Conservation (phyloP, 23 red algal species). For the Cyanidium caldarium region DNA sequence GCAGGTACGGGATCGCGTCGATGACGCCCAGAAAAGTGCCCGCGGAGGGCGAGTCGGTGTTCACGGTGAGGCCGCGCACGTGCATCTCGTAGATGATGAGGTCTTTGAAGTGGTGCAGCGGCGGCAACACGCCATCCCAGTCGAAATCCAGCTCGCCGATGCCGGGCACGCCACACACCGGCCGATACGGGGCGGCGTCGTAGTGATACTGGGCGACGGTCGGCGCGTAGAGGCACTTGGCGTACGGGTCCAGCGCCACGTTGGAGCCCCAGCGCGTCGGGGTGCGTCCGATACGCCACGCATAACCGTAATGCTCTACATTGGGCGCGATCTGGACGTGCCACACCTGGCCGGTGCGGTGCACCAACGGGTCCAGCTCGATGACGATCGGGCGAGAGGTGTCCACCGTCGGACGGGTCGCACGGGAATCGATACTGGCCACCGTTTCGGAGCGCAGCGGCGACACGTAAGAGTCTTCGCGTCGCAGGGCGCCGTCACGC, state of each 20-base stretch:
- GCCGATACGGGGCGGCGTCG: conserved; percentile 17
- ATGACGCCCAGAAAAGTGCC: conserved; percentile 67
- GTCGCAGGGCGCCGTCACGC: not conserved
- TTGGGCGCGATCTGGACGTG: conserved; percentile 32
- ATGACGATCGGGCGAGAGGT: conserved; percentile 9
- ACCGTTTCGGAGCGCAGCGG: not conserved
- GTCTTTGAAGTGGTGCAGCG: conserved; percentile 34
- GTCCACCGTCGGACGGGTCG: not conserved
- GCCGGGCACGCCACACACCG: conserved; percentile 29
- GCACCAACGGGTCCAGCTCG: not conserved
- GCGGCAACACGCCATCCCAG: conserved; percentile 56
- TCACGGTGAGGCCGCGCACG: conserved; percentile 63
- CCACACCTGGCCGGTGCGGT: conserved; percentile 64
- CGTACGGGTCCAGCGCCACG: conserved; percentile 67
- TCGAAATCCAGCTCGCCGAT: conserved; percentile 42
- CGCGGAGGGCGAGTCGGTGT: not conserved
- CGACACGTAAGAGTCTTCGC: too few species aligned
- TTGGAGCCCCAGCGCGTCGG: conserved; percentile 41
- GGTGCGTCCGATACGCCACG: not conserved
- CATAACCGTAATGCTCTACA: conserved; percentile 2
- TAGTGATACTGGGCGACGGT: conserved; percentile 20
- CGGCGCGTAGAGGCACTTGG: conserved; percentile 30
- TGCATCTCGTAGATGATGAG: conserved; percentile 94
- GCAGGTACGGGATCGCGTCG: conserved; percentile 77
- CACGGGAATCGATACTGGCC: not conserved